Conservation (phyloP, 495 filamentous ascomycete species). For the Neurospora sp. region DNA sequence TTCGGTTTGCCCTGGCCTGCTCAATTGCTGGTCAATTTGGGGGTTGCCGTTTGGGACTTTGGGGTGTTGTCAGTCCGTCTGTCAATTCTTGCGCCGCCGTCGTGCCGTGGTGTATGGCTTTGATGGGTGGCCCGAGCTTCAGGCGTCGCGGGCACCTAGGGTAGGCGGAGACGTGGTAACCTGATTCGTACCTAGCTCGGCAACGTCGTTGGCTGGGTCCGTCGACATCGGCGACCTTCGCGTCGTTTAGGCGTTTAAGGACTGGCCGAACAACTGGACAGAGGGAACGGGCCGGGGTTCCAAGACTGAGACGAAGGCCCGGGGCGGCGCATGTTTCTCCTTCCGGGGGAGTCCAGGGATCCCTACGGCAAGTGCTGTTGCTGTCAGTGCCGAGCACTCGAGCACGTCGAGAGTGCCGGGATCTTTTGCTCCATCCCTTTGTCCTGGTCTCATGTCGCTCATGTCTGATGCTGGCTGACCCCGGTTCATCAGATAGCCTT, state of each 20-base stretch:
- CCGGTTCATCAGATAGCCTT: neutral
- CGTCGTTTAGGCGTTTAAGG: neutral
- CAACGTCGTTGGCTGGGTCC: neutral
- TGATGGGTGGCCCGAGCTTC: neutral
- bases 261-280: neutral
- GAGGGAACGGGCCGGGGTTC: neutral
- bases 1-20: neutral
- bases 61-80: neutral
- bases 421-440: neutral
- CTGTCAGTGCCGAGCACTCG: neutral
- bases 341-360: neutral
- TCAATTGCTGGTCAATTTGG: neutral
- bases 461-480: neutral
- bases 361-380: neutral
- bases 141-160: neutral
- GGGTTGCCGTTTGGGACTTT: neutral
- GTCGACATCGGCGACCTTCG: neutral
- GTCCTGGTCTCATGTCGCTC: neutral
- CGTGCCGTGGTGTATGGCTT: neutral
- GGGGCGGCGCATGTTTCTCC: neutral
- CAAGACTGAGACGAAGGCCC: neutral
- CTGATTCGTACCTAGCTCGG: neutral
- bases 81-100: neutral
- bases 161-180: neutral
- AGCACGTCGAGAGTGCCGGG: neutral